Percentiles rank a stretch among this genome's conserved stretches.
phyloP scores from a whole-genome alignment of 2,329 filamentous ascomycete genomes.

The Ceratocystis diversiconidia region DNA sequence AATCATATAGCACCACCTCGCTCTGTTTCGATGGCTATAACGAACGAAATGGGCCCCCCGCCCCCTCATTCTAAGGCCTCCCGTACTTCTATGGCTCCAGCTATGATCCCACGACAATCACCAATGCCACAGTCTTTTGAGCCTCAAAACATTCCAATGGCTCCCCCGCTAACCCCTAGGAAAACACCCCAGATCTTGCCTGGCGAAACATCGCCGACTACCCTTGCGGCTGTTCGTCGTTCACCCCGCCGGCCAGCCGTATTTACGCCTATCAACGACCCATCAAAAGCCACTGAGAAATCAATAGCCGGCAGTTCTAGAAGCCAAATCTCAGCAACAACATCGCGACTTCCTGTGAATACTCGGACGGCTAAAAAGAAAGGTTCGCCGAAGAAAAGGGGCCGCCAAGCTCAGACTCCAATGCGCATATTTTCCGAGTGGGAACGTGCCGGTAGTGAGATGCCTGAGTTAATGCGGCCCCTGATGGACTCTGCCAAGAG shows the following conservation, averaged over 20 bases:
- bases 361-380: neutral
- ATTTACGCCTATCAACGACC: neutral
- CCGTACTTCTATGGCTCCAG: too few relatives aligned
- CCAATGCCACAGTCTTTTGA: too few relatives aligned
- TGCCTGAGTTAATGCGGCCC: neutral
- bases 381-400: neutral
- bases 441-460: neutral
- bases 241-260: neutral
- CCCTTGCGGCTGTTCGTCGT: neutral
- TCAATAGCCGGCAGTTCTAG: neutral
- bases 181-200: neutral
- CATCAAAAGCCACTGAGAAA: neutral
- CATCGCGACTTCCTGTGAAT: neutral
- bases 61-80: too few relatives aligned
- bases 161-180: neutral
- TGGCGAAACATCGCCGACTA: neutral
- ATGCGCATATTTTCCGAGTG: neutral
- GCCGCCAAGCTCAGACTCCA: neutral
- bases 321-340: neutral
- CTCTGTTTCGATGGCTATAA: too few relatives aligned
- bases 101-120: too few relatives aligned
- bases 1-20: too few relatives aligned
- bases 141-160: neutral
- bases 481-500: neutral
- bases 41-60: too few relatives aligned